phyloP scores from a whole-genome alignment of 768 basidiomycete species.

The Coprinopsis marcescibilis region DNA sequence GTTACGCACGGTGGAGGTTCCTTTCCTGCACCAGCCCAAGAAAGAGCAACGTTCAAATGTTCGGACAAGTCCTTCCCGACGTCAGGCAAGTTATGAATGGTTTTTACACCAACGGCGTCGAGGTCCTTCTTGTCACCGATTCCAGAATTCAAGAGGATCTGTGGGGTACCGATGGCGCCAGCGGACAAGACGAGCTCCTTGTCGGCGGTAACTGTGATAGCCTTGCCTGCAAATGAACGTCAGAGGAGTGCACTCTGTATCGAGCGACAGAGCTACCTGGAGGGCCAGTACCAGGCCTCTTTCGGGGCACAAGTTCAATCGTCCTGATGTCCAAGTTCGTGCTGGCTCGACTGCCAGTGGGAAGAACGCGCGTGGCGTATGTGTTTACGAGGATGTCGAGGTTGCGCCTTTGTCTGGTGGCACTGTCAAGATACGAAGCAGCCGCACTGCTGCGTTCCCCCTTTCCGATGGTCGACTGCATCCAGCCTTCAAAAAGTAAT shows the following conservation, averaged over 20 bases:
- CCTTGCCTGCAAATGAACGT: not conserved
- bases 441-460: slow-evolving; percentile 22
- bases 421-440: slow-evolving; percentile 18
- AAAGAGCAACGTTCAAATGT: slow-evolving; percentile 19
- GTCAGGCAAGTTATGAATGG: slow-evolving; percentile 26
- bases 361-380: slow-evolving; percentile 18
- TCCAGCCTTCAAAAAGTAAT: slow-evolving; percentile 19
- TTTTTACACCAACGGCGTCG: slow-evolving; percentile 16
- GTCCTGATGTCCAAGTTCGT: slow-evolving; percentile 1
- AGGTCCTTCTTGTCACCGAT: slow-evolving; percentile 27
- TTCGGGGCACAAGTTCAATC: slow-evolving; percentile 1
- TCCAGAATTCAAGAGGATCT: slow-evolving; percentile 28
- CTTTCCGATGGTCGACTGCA: slow-evolving; percentile 17
- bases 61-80: slow-evolving; percentile 33
- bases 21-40: slow-evolving; percentile 24
- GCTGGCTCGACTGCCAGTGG: not conserved
- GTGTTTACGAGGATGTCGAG: slow-evolving; percentile 25
- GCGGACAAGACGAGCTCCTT: slow-evolving; percentile 34
- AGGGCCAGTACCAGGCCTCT: not conserved
- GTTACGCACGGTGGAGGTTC: slow-evolving; percentile 8
- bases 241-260: not conserved
- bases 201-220: slow-evolving; percentile 17
- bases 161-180: slow-evolving; percentile 29
- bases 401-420: slow-evolving; percentile 20
- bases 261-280: too few species aligned